phyloP scores from a whole-genome alignment of 192 early-diverging fungal genomes.

The Gamsiella multidivaricata region DNA sequence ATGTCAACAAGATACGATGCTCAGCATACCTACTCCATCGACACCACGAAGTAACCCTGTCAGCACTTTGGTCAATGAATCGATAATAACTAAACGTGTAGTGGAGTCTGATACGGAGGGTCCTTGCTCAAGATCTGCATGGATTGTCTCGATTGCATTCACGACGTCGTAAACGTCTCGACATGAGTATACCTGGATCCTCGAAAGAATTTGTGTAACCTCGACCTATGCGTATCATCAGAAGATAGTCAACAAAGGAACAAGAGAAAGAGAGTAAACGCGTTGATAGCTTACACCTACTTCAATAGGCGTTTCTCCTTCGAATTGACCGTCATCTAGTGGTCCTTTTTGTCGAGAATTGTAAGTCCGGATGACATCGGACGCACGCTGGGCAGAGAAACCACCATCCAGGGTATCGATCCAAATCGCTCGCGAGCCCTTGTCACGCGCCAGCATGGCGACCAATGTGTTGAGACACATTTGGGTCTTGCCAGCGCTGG shows the following conservation, averaged over 20 bases:
- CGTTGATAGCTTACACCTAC: not conserved
- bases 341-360: not conserved
- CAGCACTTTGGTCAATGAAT: slow-evolving; percentile 14
- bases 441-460: slow-evolving; percentile 4
- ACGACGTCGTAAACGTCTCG: slow-evolving; percentile 34
- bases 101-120: too few species aligned
- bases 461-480: slow-evolving; percentile 27
- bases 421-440: slow-evolving; percentile 19
- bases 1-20: not conserved
- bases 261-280: too few species aligned
- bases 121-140: not conserved
- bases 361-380: not conserved
- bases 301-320: not conserved
- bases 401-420: slow-evolving; percentile 31
- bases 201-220: slow-evolving; percentile 11
- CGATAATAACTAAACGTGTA: slow-evolving; percentile 20
- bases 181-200: slow-evolving; percentile 31
- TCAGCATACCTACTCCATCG: slow-evolving; percentile 19
- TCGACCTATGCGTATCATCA: not conserved
- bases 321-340: not conserved
- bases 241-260: not conserved
- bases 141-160: slow-evolving; percentile 6
- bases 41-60: slow-evolving; percentile 2
- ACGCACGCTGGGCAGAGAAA: slow-evolving; percentile 30
- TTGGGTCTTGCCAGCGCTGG: slow-evolving; percentile 24